Evolutionary conservation across 768 basidiomycete species (phyloP), one percentile per base, ranked within the genome.

Genomic region (Leccinum obscurum): DNA sequence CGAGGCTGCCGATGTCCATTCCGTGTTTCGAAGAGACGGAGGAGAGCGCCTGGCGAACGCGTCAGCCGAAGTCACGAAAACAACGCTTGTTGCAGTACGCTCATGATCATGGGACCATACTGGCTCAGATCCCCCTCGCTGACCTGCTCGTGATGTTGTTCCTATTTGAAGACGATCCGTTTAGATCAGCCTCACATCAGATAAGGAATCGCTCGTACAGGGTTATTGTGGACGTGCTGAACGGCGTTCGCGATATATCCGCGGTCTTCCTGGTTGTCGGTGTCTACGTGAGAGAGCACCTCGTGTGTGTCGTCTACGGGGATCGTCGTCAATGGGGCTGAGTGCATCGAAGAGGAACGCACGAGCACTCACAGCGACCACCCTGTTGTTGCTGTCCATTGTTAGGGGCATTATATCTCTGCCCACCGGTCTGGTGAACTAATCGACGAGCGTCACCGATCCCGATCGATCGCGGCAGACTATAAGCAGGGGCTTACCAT

Each of bases 341-440:
- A 39, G 56, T 63, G 52, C 62, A 58, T 48, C 37, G 60, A 52
- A 9, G 28, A 14, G 49, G 30, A 61, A 46, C 14, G 6, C 48
- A 30, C 26, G 44, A 0, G 44, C 48, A 66, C 69, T 62, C 68
- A 70, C 68, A 67, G 35, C 70, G 64, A n/a, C 68, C 70, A 22
- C 68, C 70, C 39, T 58, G 63, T 55, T 55, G 58, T 35, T 62
- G 64, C 56, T 68, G 71, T 4, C 68, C 61, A 59, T 89, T 76
- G 63, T 86, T 73, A 30, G 85, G 83, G 17, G 81, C 70, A 63
- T 88, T 89, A 67, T 80, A 85, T 67, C 89, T 83, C 3, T 79
- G 76, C 3, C 89, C 89, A 14, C 88, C 88, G 4, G 88, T 86
- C 79, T 80, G 83, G 52, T 64, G 73, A 53, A 77, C 83, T 84